Evolutionary conservation across 1,284 basidiomycete species (phyloP), one percentile per base, ranked within the genome.

Genomic region (Gastroboletus turbinatus): DNA sequence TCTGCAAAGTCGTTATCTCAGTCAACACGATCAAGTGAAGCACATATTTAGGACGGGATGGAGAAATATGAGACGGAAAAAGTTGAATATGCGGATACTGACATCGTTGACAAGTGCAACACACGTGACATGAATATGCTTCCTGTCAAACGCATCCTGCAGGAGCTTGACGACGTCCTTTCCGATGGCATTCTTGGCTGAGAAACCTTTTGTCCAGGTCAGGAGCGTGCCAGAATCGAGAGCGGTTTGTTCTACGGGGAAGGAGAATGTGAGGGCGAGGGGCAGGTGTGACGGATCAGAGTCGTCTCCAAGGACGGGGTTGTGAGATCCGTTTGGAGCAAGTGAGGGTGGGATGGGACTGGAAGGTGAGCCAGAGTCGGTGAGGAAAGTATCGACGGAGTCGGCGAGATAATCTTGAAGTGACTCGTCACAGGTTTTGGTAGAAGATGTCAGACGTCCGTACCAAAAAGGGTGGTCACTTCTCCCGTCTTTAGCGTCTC

Each of bases 171-270:
- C 94, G 29, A 98, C 88, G 70, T 99, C 97, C 63, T 95, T 82
- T 39, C 96, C 96, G 46, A 96, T 77, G 0, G 96, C 96, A 68
- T 95, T 91, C 72, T 87, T 94, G 17, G 93, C 93, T 19, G 88
- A 76, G 72, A 97, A 98, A 5, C 95, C 94, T 74, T 98, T 98
- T n/a, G 95, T 97, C 95, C 96, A 98, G 2, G 91, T 95, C 45
- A 98, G 78, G 56, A 99, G 87, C 58, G 87, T 92, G 3, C 97
- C 96, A 30, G 85, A 83, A 68, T 90, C 88, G 35, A 99, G 81
- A 1, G 96, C 95, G 0, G 93, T 94, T 71, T 99, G 97, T 68
- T 98, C 94, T 46, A 98, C 97, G 3, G 96, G 97, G 78, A 98
- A 98, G 46, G 92, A 94, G 74, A 99, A 99, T 0, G 95, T 98